Conservation (phyloP, 2,329 filamentous ascomycete species). For the Trematosphaeria pertusa region DNA sequence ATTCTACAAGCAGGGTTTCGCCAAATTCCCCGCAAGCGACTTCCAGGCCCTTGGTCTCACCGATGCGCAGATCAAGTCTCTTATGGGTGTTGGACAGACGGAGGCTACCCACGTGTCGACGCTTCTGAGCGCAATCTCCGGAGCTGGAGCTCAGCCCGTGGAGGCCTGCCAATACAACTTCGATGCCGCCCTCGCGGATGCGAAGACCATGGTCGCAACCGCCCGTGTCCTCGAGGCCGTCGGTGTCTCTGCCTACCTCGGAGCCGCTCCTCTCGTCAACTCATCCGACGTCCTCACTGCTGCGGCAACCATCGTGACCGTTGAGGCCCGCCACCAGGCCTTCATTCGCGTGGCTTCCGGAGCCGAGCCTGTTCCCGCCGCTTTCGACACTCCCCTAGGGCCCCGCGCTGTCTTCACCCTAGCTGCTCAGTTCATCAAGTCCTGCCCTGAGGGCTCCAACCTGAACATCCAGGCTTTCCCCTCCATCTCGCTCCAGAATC, state of each 20-base stretch:
- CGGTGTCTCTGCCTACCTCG: constrained; percentile 75
- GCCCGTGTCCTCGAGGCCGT: constrained; percentile 75
- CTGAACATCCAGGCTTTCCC: constrained; percentile 70
- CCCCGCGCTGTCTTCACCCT: constrained; percentile 75
- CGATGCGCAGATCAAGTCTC: constrained; percentile 62
- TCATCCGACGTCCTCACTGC: constrained; percentile 67
- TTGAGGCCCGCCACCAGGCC: constrained; percentile 77
- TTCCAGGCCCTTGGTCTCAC: constrained; percentile 69
- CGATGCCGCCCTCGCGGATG: constrained; percentile 63
- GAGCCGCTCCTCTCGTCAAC: constrained; percentile 70
- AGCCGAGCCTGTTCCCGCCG: constrained; percentile 67
- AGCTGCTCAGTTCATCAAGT: constrained; percentile 73
- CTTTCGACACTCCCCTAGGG: constrained; percentile 74
- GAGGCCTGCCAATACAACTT: constrained; percentile 77
- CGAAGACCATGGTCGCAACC: constrained; percentile 71
- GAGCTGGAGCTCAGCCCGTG: constrained; percentile 69
- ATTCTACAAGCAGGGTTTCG: constrained; percentile 76
- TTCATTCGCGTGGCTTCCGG: constrained; percentile 70
- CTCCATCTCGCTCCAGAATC: constrained; percentile 59
- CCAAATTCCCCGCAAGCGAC: constrained; percentile 68
- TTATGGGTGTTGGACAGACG: constrained; percentile 67
- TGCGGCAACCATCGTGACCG: constrained; percentile 73
- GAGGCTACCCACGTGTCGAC: constrained; percentile 69
- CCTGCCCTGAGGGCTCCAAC: constrained; percentile 70
- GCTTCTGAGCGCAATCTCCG: constrained; percentile 66